Evolutionary conservation across 2,329 filamentous ascomycete species (phyloP), one percentile per base, ranked within the genome.

Genomic region (Beauveria sp.): DNA sequence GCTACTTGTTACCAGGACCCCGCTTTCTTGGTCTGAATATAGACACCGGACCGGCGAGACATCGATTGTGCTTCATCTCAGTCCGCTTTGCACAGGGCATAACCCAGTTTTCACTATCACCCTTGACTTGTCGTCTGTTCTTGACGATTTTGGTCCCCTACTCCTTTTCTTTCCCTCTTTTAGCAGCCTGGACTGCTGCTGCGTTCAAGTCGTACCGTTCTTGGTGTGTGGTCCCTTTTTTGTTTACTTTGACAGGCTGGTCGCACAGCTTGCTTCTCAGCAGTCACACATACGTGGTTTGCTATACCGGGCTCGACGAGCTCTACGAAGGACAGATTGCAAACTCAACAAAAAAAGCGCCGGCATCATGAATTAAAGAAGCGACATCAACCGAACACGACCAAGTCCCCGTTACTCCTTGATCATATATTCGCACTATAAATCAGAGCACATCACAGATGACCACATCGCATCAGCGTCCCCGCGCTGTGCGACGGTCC

Each of bases 1-100:
- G 58, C 58, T 46, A 60, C 34, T 60, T 14, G 58, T 60, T 60
- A 60, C 58, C 58, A 34, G 40, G 47, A 53, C 28, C 58, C 58
- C 58, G 40, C 58, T 60, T 60, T 40, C 49, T 38, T 47, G 40
- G 49, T 18, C 58, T 45, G 58, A 24, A 51, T 58, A 52, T 53
- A 53, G 47, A 60, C 22, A 28, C 40, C 56, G 34, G 46, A 45
- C 46, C 34, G 38, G 56, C 47, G 34, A 59, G 56, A 59, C 56
- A 43, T 10, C 8, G 9, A 3, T 59, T 30, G 46, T 51, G 56
- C 56, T 40, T 59, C 34, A 45, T 30, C 51, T 59, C 47, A 30
- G 46, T n/a, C 45, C 30, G 34, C 55, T 34, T 22, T 42, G 28
- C 43, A 52, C 24, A 18, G 9, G 42, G 26, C 26, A 7, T 34